Evolutionary conservation across 352 stramenopile genomes (phyloP).

Genomic region (Peronosclerospora sorghi): DNA sequence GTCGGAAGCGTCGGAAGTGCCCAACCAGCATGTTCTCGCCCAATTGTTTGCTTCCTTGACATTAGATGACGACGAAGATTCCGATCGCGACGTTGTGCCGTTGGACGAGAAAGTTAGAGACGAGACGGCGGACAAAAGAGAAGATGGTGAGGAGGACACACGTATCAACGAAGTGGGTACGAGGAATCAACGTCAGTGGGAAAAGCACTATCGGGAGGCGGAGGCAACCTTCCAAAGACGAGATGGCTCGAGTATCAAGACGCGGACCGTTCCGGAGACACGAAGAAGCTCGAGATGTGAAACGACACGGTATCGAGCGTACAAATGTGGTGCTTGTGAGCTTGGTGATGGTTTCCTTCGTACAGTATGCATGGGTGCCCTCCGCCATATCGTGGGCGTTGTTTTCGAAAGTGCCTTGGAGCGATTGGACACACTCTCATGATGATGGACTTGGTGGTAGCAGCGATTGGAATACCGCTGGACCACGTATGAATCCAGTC

Average conservation of each 20-base stretch:
- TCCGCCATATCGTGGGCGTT: slow-evolving; percentile 18
- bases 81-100: slow-evolving; percentile 21
- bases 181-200: slow-evolving; percentile 22
- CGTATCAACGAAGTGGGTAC: no score
- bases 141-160: slow-evolving; percentile 22
- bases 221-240: slow-evolving; percentile 15
- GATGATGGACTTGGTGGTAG: neutral
- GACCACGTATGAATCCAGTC: neutral
- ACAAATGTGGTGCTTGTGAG: slow-evolving; percentile 22
- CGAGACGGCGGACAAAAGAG: neutral
- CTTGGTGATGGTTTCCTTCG: slow-evolving; percentile 22
- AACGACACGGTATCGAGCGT: slow-evolving; percentile 12
- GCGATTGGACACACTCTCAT: slow-evolving; percentile 2
- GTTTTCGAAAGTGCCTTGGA: slow-evolving; percentile 23
- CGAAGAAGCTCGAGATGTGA: slow-evolving; percentile 13
- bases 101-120: slow-evolving; percentile 20
- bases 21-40: neutral
- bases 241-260: slow-evolving; percentile 33
- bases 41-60: slow-evolving; percentile 13
- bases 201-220: slow-evolving; percentile 14
- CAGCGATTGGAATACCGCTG: neutral
- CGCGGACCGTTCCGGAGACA: slow-evolving; percentile 17
- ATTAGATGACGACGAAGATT: slow-evolving; percentile 13
- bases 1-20: slow-evolving; percentile 1
- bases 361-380: slow-evolving; percentile 18